Evolutionary conservation across 2,329 filamentous ascomycete genomes (phyloP), one percentile per base, ranked within the genome.

Genomic region (Ceratocystis harringtonii): DNA sequence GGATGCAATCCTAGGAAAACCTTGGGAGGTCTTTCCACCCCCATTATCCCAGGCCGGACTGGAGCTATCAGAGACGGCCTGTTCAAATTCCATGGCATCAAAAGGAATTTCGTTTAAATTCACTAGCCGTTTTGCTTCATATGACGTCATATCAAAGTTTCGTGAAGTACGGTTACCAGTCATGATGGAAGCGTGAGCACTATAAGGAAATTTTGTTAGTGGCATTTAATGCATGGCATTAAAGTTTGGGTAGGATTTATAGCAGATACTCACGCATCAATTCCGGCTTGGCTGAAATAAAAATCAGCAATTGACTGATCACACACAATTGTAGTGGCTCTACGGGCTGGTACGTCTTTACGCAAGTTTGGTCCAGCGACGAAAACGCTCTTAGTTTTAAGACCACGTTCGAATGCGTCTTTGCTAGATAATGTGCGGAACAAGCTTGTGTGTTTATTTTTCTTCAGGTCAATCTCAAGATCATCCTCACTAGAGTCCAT

Each of bases 51-150:
- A 68, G 12, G 36, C 41, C 3, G 75, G 72, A 58, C 75, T 72
- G 1, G 73, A 74, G 70, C 72, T 75, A 22, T 77, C 77, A 0
- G 74, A 76, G 48, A 72, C 68, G 43, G 71, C 68, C 4, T 73
- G 73, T 15, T 69, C 71, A 28, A 74, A 70, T 64, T 76, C 74
- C 32, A 73, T 67, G 0, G 69, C 68, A 5, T 52, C 50, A 4
- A 62, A n/a, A 19, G 72, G 69, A 17, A 75, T 73, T 67, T 76
- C 76, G 17, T 71, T 71, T 36, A 77, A 70, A 63, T 76, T 76
- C 48, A 79, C 70, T 7, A 79, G 69, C 5, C 76, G 74, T 68
- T 76, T 74, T n/a, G 77, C 75, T 69, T 78, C 77, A 70, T 80
- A 79, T 30, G 77, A 78, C 32, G 72, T 72, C 62, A 76, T 67